These are phyloP conservation scores for Amphirosellinia nigrospora DNA, from an alignment of 495 filamentous ascomycete genomes.

Conservation along the genomic window DNA sequence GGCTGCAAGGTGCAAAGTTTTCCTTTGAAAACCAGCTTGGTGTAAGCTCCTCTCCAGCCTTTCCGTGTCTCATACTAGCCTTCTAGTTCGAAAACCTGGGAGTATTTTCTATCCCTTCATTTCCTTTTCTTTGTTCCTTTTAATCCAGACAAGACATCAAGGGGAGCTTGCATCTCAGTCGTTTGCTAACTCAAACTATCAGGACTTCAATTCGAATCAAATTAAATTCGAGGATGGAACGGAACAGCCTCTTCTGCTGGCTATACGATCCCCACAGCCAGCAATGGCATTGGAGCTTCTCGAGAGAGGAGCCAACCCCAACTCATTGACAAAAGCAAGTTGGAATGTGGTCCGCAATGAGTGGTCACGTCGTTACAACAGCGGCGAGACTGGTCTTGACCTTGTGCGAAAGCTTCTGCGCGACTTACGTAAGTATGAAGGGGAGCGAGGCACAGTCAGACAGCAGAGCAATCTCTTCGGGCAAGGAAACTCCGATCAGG, in stretches of 20 bases:
- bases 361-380: constrained; percentile 20
- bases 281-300: constrained; percentile 62
- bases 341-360: constrained; percentile 39
- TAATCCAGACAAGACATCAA: not conserved
- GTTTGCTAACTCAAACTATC: constrained; percentile 44
- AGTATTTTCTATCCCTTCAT: not conserved
- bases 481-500: not conserved
- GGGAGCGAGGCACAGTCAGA: constrained; percentile 23
- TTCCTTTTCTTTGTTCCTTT: not conserved
- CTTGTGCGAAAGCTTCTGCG: constrained; percentile 57
- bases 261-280: constrained; percentile 57
- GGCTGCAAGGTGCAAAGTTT: constrained; percentile 50
- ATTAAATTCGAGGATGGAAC: constrained; percentile 42
- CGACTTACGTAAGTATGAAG: constrained; percentile 51
- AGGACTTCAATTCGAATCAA: constrained; percentile 52
- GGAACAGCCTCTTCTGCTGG: constrained; percentile 66
- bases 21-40: constrained; percentile 26
- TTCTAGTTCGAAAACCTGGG: not conserved
- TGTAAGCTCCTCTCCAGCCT: constrained; percentile 27
- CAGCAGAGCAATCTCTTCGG: constrained; percentile 1
- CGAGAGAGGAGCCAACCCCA: constrained; percentile 63
- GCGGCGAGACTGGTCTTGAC: constrained; percentile 61
- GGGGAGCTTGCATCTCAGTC: not conserved
- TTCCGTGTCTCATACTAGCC: not conserved
- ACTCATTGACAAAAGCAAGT: constrained; percentile 49